Evolutionary conservation across 2,329 filamentous ascomycete species (phyloP).

Genomic region (Stemphylium beticola): DNA sequence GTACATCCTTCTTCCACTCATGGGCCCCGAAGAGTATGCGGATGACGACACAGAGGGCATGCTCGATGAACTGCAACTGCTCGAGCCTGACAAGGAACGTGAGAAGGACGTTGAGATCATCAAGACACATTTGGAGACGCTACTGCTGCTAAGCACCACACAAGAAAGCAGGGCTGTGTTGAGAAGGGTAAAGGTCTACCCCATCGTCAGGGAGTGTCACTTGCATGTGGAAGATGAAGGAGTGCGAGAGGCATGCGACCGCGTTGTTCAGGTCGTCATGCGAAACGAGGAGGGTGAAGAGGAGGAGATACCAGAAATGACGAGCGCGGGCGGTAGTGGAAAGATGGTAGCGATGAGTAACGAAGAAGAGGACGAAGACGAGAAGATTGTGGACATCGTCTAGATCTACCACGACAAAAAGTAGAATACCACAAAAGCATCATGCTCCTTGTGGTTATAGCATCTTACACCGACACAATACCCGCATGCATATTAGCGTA

Average conservation of each 20-base stretch:
- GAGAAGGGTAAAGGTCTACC: conserved; percentile 82
- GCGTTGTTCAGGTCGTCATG: conserved; percentile 88
- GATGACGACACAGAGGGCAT: conserved; percentile 86
- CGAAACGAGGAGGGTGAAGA: conserved; percentile 72
- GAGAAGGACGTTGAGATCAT: conserved; percentile 79
- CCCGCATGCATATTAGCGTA: background rate
- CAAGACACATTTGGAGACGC: conserved; percentile 85
- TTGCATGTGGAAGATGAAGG: conserved; percentile 76
- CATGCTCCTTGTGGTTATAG: background rate
- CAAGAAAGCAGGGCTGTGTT: conserved; percentile 75
- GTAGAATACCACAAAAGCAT: background rate
- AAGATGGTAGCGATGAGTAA: conserved; percentile 38
- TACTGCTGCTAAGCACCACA: conserved; percentile 82
- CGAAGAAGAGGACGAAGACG: conserved; percentile 45
- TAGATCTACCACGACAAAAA: conserved; percentile 3
- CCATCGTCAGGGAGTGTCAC: conserved; percentile 87
- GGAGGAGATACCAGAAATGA: conserved; percentile 47
- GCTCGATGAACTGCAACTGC: conserved; percentile 86
- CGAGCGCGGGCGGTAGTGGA: conserved; percentile 27
- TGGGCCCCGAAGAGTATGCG: conserved; percentile 84
- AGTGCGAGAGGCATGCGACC: conserved; percentile 83
- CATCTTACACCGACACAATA: background rate
- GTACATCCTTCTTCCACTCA: conserved; percentile 87
- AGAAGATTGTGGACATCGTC: conserved; percentile 46
- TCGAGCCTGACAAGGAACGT: conserved; percentile 87